Conservation (phyloP, 805 yeast genomes). For the Nakazawaea holstii region DNA sequence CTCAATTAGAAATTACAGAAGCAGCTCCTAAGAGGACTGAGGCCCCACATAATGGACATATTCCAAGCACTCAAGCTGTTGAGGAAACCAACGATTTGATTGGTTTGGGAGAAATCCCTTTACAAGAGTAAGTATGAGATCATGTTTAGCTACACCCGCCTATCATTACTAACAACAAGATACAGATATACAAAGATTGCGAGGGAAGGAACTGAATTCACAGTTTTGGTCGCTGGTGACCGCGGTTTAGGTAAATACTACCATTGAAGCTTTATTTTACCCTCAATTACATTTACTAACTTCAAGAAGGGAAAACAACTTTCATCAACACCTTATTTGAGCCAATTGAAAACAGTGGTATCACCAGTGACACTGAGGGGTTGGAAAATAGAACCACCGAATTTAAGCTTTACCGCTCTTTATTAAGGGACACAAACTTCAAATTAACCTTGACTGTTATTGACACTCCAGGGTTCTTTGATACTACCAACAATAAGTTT, state of each 20-base stretch:
- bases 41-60: not conserved
- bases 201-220: conserved; percentile 69
- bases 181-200: conserved; percentile 67
- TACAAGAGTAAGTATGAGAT: not conserved
- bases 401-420: conserved; percentile 34
- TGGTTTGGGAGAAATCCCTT: not conserved
- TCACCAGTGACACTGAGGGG: conserved; percentile 31
- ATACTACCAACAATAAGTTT: conserved; percentile 55
- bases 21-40: not conserved
- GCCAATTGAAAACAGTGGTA: not conserved
- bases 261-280: not conserved
- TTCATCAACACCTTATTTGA: conserved; percentile 79
- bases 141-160: not conserved
- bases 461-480: conserved; percentile 80
- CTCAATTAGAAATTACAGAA: not conserved
- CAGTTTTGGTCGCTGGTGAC: conserved; percentile 85
- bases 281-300: conserved; percentile 1
- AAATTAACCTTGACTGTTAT: conserved; percentile 55
- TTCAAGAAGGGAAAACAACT: conserved; percentile 56
- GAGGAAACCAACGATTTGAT: not conserved
- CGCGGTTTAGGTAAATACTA: conserved; percentile 68
- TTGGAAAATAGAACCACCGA: conserved; percentile 28
- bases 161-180: not conserved
- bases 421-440: conserved; percentile 56
- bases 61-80: not conserved